Conservation (phyloP, 257 asterid species). For the Salvia splendens region DNA sequence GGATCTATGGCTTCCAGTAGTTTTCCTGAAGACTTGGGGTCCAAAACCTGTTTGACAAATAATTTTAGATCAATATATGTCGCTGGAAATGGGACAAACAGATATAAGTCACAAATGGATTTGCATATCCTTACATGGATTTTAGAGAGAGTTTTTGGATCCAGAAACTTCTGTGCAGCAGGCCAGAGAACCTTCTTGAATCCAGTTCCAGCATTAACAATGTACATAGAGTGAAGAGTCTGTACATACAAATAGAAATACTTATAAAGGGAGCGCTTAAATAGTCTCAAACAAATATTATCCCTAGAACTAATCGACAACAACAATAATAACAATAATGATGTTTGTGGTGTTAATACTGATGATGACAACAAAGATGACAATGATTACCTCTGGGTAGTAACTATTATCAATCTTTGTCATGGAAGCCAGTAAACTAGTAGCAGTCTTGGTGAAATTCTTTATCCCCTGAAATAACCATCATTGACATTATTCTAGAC, state of each 20-base stretch:
- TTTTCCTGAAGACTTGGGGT: conserved; percentile 75
- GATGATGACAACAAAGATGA: too few relatives aligned
- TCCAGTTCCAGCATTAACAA: conserved; percentile 93
- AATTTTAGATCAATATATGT: conserved; percentile 25
- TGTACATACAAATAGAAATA: conserved; percentile 36
- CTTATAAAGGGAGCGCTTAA: not conserved
- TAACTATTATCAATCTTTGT: conserved; percentile 76
- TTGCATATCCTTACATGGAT: conserved; percentile 57
- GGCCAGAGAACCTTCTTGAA: conserved; percentile 96
- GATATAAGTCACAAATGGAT: not conserved
- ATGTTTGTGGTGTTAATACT: too few relatives aligned
- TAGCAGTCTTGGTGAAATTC: conserved; percentile 73
- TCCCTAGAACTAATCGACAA: not conserved
- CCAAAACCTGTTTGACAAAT: conserved; percentile 66
- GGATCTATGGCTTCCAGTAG: conserved; percentile 75
- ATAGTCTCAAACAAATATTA: conserved; percentile 6
- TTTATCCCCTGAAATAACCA: conserved; percentile 72
- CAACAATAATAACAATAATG: too few relatives aligned
- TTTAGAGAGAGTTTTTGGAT: conserved; percentile 79
- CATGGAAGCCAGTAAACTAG: conserved; percentile 74
- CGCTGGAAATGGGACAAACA: not conserved
- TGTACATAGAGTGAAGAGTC: conserved; percentile 87
- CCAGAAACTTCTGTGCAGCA: conserved; percentile 86
- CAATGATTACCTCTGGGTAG: conserved; percentile 70
- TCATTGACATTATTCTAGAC: not conserved